Evolutionary conservation across 768 basidiomycete genomes (phyloP).

Genomic region (Termitomyces sp.): DNA sequence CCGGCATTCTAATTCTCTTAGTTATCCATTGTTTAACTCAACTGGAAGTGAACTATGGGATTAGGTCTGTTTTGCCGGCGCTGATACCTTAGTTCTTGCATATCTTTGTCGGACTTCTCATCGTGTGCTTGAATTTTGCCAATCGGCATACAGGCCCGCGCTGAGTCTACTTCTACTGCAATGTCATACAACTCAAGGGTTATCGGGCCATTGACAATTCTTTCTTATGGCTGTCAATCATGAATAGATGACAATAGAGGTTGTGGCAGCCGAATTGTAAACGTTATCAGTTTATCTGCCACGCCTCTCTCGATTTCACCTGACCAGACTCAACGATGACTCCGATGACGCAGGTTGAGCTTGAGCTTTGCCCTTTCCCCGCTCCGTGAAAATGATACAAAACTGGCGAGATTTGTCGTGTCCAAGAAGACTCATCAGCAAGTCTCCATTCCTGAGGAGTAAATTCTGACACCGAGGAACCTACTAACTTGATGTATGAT

Average conservation of each 20-base stretch:
- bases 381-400: not conserved
- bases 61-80: too few species aligned
- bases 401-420: not conserved
- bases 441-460: not conserved
- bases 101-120: too few species aligned
- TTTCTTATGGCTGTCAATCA: not conserved
- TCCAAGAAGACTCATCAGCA: not conserved
- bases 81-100: too few species aligned
- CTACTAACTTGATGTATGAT: conserved; percentile 36
- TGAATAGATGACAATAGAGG: not conserved
- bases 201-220: not conserved
- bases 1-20: too few species aligned
- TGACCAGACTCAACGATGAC: not conserved
- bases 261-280: not conserved
- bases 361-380: not conserved
- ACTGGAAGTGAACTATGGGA: too few species aligned
- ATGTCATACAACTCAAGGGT: not conserved
- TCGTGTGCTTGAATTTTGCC: not conserved
- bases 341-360: not conserved
- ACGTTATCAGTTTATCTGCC: too few species aligned
- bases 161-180: not conserved
- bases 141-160: not conserved
- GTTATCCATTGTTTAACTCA: too few species aligned
- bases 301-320: not conserved
- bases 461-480: not conserved